These are phyloP conservation scores for Candolleomyces eurysporus DNA, from an alignment of 768 basidiomycete species.

Conservation along the genomic window DNA sequence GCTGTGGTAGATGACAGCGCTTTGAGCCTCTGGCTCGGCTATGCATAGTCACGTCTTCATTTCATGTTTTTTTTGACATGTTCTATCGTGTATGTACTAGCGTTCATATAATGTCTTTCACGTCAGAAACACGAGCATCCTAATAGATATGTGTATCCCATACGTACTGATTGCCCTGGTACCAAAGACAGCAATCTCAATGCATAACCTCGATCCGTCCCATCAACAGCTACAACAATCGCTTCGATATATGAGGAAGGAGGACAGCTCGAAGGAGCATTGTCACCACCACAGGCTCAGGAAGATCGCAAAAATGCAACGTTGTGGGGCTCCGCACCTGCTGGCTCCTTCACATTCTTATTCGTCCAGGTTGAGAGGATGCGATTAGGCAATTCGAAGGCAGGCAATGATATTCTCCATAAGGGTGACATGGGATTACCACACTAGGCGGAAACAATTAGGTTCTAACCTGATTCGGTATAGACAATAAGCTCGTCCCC, in stretches of 20 bases:
- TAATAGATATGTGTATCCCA: background rate
- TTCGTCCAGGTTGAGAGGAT: background rate
- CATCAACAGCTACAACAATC: background rate
- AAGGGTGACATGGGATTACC: conserved; percentile 8
- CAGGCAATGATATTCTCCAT: conserved; percentile 6
- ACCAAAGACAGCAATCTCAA: conserved; percentile 4
- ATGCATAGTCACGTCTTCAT: background rate
- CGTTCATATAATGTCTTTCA: background rate
- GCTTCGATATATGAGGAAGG: conserved; percentile 8
- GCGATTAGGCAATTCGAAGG: background rate
- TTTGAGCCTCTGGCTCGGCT: background rate
- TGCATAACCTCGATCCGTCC: background rate
- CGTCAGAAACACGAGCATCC: background rate
- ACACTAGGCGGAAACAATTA: conserved; percentile 9
- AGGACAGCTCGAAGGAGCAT: background rate
- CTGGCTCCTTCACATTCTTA: no score
- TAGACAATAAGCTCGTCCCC: conserved; percentile 30
- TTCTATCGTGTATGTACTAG: background rate
- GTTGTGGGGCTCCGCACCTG: background rate
- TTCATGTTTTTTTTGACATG: background rate
- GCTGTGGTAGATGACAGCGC: conserved; percentile 1
- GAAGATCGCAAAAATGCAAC: background rate
- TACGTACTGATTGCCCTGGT: background rate
- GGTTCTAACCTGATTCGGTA: conserved; percentile 19
- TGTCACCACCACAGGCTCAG: background rate